Evolutionary conservation across 1,284 basidiomycete genomes (phyloP).

Genomic region (Spongiforma sp.): DNA sequence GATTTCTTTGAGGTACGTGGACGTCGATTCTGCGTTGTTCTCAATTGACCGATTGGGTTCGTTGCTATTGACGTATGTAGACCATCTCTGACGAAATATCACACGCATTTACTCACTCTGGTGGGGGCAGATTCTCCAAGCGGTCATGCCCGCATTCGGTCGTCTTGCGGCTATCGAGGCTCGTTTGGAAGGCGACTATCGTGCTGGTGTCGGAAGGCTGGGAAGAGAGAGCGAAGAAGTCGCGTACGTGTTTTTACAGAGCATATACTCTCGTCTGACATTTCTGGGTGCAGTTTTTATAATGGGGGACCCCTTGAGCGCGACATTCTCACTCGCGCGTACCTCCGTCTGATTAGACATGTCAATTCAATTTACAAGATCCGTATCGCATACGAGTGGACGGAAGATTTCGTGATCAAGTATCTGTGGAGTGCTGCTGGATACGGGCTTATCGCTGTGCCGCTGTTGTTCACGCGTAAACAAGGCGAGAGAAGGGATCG

Average conservation of each 20-base stretch:
- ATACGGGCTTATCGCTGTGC: constrained; percentile 89
- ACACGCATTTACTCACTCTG: not conserved
- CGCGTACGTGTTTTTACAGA: constrained; percentile 59
- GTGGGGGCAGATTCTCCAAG: constrained; percentile 69
- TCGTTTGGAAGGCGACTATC: constrained; percentile 88
- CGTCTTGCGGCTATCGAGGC: constrained; percentile 91
- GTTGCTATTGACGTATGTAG: too few relatives aligned
- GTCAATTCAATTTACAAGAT: constrained; percentile 95
- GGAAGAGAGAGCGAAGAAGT: constrained; percentile 95
- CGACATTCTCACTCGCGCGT: constrained; percentile 83
- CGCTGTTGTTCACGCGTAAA: constrained; percentile 70
- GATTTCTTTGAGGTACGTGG: not conserved
- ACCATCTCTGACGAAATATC: too few relatives aligned
- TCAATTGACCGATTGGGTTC: too few relatives aligned
- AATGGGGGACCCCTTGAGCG: constrained; percentile 87
- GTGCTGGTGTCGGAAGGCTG: constrained; percentile 86
- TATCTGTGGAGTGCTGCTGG: constrained; percentile 94
- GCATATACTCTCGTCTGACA: constrained; percentile 9
- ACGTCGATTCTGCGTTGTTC: too few relatives aligned
- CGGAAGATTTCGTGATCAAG: constrained; percentile 94
- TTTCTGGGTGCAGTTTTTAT: constrained; percentile 73
- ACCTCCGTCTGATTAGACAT: constrained; percentile 84
- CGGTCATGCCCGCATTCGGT: constrained; percentile 94
- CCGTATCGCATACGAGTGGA: constrained; percentile 87
- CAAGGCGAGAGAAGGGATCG: constrained; percentile 9